phyloP scores from a whole-genome alignment of 2,329 filamentous ascomycete genomes.

The Grosmannia clavigera region DNA sequence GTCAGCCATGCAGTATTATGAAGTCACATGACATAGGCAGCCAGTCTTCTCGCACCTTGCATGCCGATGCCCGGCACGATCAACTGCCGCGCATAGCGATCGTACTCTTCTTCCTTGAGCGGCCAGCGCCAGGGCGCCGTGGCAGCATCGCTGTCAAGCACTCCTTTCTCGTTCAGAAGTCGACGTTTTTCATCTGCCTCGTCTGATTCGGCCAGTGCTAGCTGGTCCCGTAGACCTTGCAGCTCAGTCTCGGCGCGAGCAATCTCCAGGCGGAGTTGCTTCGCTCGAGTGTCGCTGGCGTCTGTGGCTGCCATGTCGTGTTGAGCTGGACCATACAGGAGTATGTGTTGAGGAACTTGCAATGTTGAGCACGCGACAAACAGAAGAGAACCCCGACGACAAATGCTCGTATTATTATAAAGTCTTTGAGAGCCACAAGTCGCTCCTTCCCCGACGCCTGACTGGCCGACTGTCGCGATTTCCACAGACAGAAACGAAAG shows the following conservation, averaged over 20 bases:
- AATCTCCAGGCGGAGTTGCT: constrained; percentile 33
- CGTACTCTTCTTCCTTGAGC: constrained; percentile 60
- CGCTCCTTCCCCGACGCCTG: neutral
- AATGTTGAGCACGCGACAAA: neutral
- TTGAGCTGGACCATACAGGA: neutral
- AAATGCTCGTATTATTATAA: neutral
- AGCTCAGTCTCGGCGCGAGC: constrained; percentile 35
- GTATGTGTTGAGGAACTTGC: neutral
- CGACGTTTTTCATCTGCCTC: neutral
- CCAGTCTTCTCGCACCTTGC: constrained; percentile 35
- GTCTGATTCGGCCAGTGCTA: constrained; percentile 27
- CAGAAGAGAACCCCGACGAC: neutral
- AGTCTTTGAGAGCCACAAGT: neutral
- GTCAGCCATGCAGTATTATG: neutral
- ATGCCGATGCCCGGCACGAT: constrained; percentile 75
- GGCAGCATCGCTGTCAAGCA: neutral
- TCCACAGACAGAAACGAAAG: neutral
- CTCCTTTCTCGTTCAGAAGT: neutral
- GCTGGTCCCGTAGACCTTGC: constrained; percentile 28
- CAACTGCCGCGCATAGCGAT: constrained; percentile 80
- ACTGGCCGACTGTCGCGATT: neutral
- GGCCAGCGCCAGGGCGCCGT: constrained; percentile 46
- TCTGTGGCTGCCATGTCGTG: neutral
- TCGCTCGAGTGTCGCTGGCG: constrained; percentile 13
- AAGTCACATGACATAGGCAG: neutral